Conservation (phyloP, 257 asterid genomes). For the Solanum dulcamara region DNA sequence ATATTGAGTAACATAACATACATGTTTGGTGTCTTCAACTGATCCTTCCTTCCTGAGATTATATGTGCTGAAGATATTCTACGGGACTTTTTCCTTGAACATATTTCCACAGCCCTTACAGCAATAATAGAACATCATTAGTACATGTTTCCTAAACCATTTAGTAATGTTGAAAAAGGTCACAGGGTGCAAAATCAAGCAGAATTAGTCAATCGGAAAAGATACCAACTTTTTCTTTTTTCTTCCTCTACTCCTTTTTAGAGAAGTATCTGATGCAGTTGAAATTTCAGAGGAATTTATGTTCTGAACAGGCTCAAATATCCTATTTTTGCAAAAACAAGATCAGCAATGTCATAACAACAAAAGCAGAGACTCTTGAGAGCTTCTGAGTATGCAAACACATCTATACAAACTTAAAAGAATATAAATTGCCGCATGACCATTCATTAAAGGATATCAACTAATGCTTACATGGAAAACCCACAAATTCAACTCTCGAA, state of each 20-base stretch:
- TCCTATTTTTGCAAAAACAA: conserved; percentile 27
- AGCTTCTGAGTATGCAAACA: not conserved
- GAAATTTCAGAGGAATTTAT: conserved; percentile 28
- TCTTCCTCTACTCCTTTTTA: conserved; percentile 46
- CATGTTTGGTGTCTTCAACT: not conserved
- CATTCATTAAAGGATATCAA: not conserved
- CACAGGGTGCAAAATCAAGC: not conserved
- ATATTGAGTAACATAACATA: not conserved
- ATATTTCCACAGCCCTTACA: conserved; percentile 52
- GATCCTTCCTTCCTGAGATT: conserved; percentile 14
- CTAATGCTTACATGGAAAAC: not conserved
- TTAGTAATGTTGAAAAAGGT: not conserved
- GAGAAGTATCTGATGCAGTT: conserved; percentile 27
- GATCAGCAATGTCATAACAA: not conserved
- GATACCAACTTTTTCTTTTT: conserved; percentile 69
- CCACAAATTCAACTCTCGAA: not conserved
- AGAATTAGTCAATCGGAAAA: conserved; percentile 6
- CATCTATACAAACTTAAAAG: not conserved
- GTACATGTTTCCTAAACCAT: not conserved
- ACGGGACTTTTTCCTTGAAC: conserved; percentile 18
- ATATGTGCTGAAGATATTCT: conserved; percentile 8
- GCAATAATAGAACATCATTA: not conserved
- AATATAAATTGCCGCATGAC: not conserved
- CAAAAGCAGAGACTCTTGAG: not conserved
- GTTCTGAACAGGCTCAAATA: conserved; percentile 37